Base-by-base conservation (phyloP, 164 flowering plant genomes). In the Magnolia kwangsiensis region DNA sequence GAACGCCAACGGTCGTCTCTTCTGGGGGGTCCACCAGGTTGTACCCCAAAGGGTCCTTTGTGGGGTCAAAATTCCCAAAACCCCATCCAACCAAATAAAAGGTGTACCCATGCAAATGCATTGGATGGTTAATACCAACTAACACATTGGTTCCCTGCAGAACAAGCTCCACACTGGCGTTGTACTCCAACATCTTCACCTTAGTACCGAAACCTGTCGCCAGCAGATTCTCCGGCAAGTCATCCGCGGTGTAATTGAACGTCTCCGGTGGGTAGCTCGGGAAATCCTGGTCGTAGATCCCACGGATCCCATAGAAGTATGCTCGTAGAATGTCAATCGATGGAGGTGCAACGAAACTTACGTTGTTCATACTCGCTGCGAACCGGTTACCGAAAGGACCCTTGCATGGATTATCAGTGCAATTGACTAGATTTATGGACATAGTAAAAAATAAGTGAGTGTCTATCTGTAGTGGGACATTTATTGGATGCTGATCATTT, bases 1-100 rank as follows among this genome's bases (percentile, higher is more conserved):
- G 96, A 0, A 90, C 88, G 10, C 74, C 74, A 58, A 84, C 74
- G 1, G 92, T 87, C 76, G 82, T 89, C 50, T 27, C 73, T 4
- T 64, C 59, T 6, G 92, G 91, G 16, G 93, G 96, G 71, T 89
- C 92, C 4, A 88, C 84, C 6, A 89, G 82, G 76, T 91, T 91
- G 72, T 84, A 91, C 8, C 59, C 67, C 24, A 51, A 20, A 24
- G 91, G 89, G 63, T 91, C 93, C 69, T 69, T 85, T 0, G 63
- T 19, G 3, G 63, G 50, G 61, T 91, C 81, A 66, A 82, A 91
- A 61, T 87, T 91, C 7, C 92, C 96, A 14, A 89, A 76, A 2
- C 93, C 93, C 71, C 61, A 70, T 0, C 93, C 96, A 63, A 90
- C 92, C 10, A 89, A 88, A 20, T 85, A 89, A 75, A 91, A 90